Conservation (phyloP, 2,329 filamentous ascomycete species). For the Ceratocystiopsis sp. region DNA sequence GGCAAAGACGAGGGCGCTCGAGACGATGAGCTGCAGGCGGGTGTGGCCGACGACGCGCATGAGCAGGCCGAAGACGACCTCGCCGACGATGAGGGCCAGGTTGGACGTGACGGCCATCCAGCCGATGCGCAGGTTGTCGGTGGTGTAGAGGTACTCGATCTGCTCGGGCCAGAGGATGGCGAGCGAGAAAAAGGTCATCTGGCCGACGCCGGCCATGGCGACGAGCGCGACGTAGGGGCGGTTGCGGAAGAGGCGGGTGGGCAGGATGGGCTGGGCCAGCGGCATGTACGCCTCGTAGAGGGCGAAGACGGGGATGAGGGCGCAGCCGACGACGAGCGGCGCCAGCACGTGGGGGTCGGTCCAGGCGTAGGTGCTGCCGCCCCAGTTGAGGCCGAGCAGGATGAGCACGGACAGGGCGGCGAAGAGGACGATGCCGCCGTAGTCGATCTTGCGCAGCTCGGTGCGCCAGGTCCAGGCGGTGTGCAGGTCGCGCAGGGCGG, state of each 20-base stretch:
- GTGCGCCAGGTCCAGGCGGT: neutral
- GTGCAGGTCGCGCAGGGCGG: constrained; percentile 1
- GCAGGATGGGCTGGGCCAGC: constrained; percentile 1
- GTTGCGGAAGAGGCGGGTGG: constrained; percentile 1
- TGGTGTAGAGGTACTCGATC: constrained; percentile 2
- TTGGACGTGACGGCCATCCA: constrained; percentile 1
- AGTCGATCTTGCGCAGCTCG: constrained; percentile 1
- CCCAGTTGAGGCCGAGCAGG: constrained; percentile 1
- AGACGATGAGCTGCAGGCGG: constrained; percentile 1
- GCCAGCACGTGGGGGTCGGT: neutral
- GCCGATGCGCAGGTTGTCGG: constrained; percentile 2
- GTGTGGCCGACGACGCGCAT: constrained; percentile 3
- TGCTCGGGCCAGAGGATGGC: constrained; percentile 2
- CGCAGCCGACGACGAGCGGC: neutral
- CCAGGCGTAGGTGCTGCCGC: constrained; percentile 2
- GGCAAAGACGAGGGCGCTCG: constrained; percentile 1
- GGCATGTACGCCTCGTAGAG: constrained; percentile 1
- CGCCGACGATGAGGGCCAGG: too few relatives aligned
- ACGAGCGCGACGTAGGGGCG: constrained; percentile 1
- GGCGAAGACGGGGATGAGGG: neutral
- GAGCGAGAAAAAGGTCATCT: constrained; percentile 3
- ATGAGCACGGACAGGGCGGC: neutral
- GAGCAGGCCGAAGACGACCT: constrained; percentile 15
- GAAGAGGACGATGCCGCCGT: constrained; percentile 1
- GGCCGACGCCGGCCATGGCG: constrained; percentile 1